Conservation (phyloP, 2,329 filamentous ascomycete genomes). For the Chlorencoelia australis region DNA sequence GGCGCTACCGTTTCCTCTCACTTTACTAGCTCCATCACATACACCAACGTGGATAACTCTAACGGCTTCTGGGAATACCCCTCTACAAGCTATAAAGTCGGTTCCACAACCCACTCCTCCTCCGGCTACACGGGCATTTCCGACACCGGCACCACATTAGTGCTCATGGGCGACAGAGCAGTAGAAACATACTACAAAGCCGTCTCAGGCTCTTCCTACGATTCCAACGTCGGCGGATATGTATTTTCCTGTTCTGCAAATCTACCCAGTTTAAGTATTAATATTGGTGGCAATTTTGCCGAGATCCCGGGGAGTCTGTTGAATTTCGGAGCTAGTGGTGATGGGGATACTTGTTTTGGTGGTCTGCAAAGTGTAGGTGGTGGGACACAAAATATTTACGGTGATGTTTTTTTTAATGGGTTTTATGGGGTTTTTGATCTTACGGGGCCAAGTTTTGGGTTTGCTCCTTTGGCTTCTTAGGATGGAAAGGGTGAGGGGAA, state of each 20-base stretch:
- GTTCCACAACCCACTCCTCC: constrained; percentile 35
- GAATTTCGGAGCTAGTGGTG: constrained; percentile 24
- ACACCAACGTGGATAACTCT: constrained; percentile 34
- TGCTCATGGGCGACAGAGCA: constrained; percentile 27
- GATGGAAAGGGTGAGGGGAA: no score
- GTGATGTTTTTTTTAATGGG: constrained; percentile 27
- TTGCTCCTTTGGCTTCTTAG: constrained; percentile 15
- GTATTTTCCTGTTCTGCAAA: constrained; percentile 28
- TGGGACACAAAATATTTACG: constrained; percentile 24
- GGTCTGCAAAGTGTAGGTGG: constrained; percentile 27
- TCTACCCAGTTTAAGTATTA: constrained; percentile 28
- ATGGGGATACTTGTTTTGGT: constrained; percentile 27
- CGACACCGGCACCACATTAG: constrained; percentile 34
- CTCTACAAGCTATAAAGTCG: constrained; percentile 38
- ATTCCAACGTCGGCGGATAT: constrained; percentile 25
- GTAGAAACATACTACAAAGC: constrained; percentile 29
- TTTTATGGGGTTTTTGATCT: constrained; percentile 24
- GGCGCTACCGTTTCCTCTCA: constrained; percentile 41
- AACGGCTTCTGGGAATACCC: constrained; percentile 48
- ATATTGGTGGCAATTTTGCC: constrained; percentile 25
- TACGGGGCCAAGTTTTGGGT: constrained; percentile 21
- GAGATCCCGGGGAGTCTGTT: constrained; percentile 28
- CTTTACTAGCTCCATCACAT: constrained; percentile 43
- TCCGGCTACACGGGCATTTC: constrained; percentile 24
- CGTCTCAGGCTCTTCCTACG: constrained; percentile 25